Evolutionary conservation across 2,329 filamentous ascomycete genomes (phyloP), one percentile per base, ranked within the genome.

Genomic region (Claviceps humidiphila): DNA sequence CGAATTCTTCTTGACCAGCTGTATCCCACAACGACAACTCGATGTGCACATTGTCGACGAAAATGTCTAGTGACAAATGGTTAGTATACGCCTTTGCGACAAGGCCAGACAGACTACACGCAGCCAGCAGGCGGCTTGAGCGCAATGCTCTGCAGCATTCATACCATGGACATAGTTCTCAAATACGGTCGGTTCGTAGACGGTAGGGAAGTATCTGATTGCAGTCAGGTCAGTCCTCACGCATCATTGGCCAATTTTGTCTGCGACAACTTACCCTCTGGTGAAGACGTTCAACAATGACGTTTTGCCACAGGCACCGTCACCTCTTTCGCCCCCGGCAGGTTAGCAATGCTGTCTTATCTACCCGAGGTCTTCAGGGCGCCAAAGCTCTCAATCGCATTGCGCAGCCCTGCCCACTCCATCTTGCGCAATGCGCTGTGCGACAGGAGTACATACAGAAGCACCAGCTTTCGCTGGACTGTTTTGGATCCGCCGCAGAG

Each of bases 21-120:
- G 93, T 98, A 69, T 98, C 93, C 93, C 93, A 98, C 54, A 98
- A 78, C 54, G 91, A 96, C 52, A 98, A 78, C 70, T 98, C 93
- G 68, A 98, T 95, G 71, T 97, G 91, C 50, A 90, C 87, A 65
- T 85, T 90, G 67, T 98, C 93, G 67, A 98, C 93, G 69, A 95
- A 98, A 68, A 98, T 96, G 68, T 98, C 91, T 93, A 61, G 41
- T 16, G 17, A 4, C 17, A 34, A 24, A 17, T 38, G 11, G 48
- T 55, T 16, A 53, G 51, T 40, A 30, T 38, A 34, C 22, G 8
- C 1, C 22, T 49, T 26, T 42, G 37, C 30, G 37, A 37, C 47
- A 44, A 26, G 34, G 9, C 9, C 41, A 43, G 41, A 22, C 22
- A 3, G 22, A 16, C 5, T 43, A 7, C 17, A 20, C 5, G n/a